Evolutionary conservation across 2,329 filamentous ascomycete species (phyloP).

Genomic region (Ascochyta clinopodiicola): DNA sequence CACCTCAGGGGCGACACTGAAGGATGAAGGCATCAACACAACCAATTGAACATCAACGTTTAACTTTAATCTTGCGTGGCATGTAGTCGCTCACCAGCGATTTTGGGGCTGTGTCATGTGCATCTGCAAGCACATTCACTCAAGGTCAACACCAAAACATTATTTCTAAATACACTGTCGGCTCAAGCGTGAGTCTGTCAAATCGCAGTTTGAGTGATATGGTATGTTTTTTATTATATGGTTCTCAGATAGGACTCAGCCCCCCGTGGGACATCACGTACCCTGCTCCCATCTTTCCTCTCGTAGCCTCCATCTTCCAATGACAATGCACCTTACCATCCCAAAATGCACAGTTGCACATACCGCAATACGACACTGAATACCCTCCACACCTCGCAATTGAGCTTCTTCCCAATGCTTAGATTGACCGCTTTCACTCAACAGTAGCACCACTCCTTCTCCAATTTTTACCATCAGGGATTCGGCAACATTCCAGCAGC

Average conservation of each 20-base stretch:
- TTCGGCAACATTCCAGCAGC: background rate
- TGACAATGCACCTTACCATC: too few relatives aligned
- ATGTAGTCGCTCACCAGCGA: background rate
- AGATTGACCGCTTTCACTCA: background rate
- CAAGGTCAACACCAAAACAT: background rate
- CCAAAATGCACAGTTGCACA: too few relatives aligned
- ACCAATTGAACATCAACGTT: slow-evolving; percentile 32
- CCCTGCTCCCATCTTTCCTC: background rate
- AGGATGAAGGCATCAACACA: slow-evolving; percentile 50
- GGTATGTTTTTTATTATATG: too few relatives aligned
- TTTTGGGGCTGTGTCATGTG: background rate
- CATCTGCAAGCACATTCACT: background rate
- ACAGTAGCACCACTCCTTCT: background rate
- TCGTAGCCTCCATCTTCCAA: background rate
- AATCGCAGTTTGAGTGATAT: too few relatives aligned
- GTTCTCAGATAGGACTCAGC: background rate
- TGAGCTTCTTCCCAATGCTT: background rate
- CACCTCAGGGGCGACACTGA: slow-evolving; percentile 56
- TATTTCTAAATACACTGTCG: too few relatives aligned
- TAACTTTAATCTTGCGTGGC: too few relatives aligned
- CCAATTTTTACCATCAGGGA: background rate
- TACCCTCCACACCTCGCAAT: too few relatives aligned
- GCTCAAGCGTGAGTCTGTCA: too few relatives aligned
- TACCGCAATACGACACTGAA: background rate
- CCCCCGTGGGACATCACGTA: background rate